Evolutionary conservation across 2,329 filamentous ascomycete genomes (phyloP), one percentile per base, ranked within the genome.

Genomic region (Aspergillus vadensis): DNA sequence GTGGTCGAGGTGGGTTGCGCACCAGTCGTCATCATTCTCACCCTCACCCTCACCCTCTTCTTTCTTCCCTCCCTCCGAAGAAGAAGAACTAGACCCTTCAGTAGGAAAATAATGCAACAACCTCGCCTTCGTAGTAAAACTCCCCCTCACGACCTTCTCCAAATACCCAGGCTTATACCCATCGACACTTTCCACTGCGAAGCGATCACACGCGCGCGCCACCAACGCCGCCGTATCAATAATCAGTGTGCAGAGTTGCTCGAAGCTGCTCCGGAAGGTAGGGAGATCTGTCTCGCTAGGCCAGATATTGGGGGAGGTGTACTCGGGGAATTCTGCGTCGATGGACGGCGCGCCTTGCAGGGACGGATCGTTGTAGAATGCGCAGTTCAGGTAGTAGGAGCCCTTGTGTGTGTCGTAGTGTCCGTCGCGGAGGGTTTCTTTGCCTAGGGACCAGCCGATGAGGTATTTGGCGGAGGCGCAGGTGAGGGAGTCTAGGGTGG

Each of bases 21-120:
- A 99, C 95, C 95, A 99, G 78, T 96, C 91, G 75, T 97, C 93
- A 62, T 92, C 88, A 74, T 93, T 89, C 78, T 96, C 91, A 75
- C 97, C 93, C 62, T 92, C 88, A 74, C 92, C 89, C 1, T 63
- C 54, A 1, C 62, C 58, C 8, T 56, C 51, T 9, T 49, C 27
- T 2, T 58, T 43, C 9, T 47, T 51, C 5, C 59, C 51, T 12
- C 61, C 50, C 14, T 12, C 27, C 10, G 43, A 4, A 32, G 39
- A 15, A 4, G 50, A 32, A 17, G 38, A 21, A 7, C 1, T 7
- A 10, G 57, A 4, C 63, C 12, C 32, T 6, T 5, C 32, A 5
- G 62, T 56, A 1, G 94, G 94, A 69, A 93, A 98, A 77, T 99
- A 99, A 79, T 99, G 95, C 68, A 98, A 80, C 27, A 99, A 81